Percentiles rank a stretch among this genome's conserved stretches.
These are phyloP conservation scores for Penicillium tannophilum DNA, from an alignment of 495 filamentous ascomycete genomes.

Conservation along the genomic window DNA sequence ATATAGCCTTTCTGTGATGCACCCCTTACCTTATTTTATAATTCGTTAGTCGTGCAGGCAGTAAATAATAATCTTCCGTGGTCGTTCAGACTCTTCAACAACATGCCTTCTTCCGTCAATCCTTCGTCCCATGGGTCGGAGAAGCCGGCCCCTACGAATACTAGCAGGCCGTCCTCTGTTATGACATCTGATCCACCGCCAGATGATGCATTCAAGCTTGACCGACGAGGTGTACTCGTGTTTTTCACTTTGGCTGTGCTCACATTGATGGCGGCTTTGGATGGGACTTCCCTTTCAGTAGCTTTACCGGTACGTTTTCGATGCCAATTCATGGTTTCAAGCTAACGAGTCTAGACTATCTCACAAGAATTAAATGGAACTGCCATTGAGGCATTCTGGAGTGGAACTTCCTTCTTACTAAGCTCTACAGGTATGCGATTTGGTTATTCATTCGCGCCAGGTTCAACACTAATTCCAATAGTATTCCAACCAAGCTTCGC, in stretches of 20 bases:
- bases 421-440: slow-evolving; percentile 38
- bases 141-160: slow-evolving; percentile 9
- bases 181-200: neutral
- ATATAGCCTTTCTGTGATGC: slow-evolving; percentile 9
- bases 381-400: slow-evolving; percentile 62
- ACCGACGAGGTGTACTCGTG: slow-evolving; percentile 27
- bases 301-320: slow-evolving; percentile 60
- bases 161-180: slow-evolving; percentile 12
- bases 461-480: neutral
- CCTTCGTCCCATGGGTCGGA: slow-evolving; percentile 14
- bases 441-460: no score
- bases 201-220: slow-evolving; percentile 28
- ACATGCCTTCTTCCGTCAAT: slow-evolving; percentile 3
- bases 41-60: neutral
- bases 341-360: slow-evolving; percentile 27
- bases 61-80: neutral
- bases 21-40: neutral
- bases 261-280: slow-evolving; percentile 68
- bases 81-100: no score
- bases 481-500: slow-evolving; percentile 48
- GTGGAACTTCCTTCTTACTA: slow-evolving; percentile 56
- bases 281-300: slow-evolving; percentile 74
- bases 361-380: slow-evolving; percentile 48
- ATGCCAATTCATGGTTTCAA: neutral
- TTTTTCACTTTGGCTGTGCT: slow-evolving; percentile 59